Base-by-base conservation (phyloP, 2,329 filamentous ascomycete genomes). In the Apiospora kogelbergensis region DNA sequence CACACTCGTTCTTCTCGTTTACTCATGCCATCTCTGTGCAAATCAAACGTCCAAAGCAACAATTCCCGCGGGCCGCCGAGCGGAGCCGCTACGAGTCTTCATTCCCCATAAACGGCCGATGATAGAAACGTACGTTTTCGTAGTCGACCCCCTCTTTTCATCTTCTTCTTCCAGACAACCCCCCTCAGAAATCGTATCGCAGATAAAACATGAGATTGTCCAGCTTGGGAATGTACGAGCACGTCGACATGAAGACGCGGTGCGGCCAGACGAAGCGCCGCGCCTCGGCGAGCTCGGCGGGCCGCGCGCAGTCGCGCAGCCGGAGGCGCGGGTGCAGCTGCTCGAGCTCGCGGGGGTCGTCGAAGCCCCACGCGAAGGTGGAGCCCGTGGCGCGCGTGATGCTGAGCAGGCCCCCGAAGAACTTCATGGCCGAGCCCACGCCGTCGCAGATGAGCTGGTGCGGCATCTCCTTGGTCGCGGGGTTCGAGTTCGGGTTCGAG, bases 381-480 rank as follows among this genome's bases (percentile, higher is more conserved):
- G 74, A 69, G 17, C 74, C 74, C 2, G 73, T 74, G 17, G 68
- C 68, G 20, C 46, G 69, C 20, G 74, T 70, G 9, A 67, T 65
- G 2, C 68, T 66, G 57, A 74, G 65, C 1, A 37, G n/a, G 9
- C 67, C 17, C 66, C 76, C 73, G 2, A 73, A 40, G 46, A 60
- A 65, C 20, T 73, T 24, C 45, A 74, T 66, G 11, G 70, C 24
- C 3, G 73, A 40, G 26, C 70, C 72, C 65, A 77, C 71, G 22
- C 66, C 71, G 46, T 78, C 76, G 33, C 77, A 72, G 45, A 77
- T 70, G n/a, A 78, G 68, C 60, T 78, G 73, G 26, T 60, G 53
- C 17, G 17, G 53, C 17, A n/a, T n/a, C 30, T 60, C 53, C 40
- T 42, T 42, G 40, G 40, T 15, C 40, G 1, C 11, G 40, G 40